Evolutionary conservation across 1,139 yeast species (phyloP).

Genomic region (Yamadazyma blattariae): DNA sequence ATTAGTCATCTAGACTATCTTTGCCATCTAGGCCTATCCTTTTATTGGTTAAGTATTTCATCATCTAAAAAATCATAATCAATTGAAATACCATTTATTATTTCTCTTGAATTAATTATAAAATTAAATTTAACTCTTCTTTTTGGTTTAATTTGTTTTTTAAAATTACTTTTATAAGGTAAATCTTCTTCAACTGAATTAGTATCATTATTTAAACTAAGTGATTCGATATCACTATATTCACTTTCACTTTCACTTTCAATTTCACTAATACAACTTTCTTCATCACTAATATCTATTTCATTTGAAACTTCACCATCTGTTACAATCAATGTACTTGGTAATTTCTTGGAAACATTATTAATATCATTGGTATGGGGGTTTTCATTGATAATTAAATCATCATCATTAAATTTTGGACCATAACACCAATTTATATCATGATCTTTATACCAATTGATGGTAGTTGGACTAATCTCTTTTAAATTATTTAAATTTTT

Average conservation of each 20-base stretch:
- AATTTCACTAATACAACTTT: neutral
- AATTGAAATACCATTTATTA: conserved; percentile 38
- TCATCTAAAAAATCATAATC: conserved; percentile 46
- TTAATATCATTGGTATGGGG: neutral
- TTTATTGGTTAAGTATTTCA: conserved; percentile 6
- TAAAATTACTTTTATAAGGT: neutral
- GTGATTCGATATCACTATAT: conserved; percentile 7
- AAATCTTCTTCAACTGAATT: conserved; percentile 1
- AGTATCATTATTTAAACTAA: conserved; percentile 6
- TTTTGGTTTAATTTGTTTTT: neutral
- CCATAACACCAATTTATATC: conserved; percentile 49
- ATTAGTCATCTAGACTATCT: too few relatives aligned
- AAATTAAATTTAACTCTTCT: conserved; percentile 40
- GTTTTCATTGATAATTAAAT: conserved; percentile 4
- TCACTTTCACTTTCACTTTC: conserved; percentile 2
- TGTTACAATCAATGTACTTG: neutral
- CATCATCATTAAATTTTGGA: conserved; percentile 25
- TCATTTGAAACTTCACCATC: neutral
- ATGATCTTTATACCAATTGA: conserved; percentile 44
- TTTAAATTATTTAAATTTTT: conserved; percentile 28
- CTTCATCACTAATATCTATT: neutral
- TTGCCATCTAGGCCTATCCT: too few relatives aligned
- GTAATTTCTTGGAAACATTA: too few relatives aligned
- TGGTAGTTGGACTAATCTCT: conserved; percentile 32
- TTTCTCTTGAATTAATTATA: conserved; percentile 42